Percentiles rank a stretch among this genome's conserved stretches.
phyloP scores from a whole-genome alignment of 148 eudicot genomes.

The Bassia scoparia region DNA sequence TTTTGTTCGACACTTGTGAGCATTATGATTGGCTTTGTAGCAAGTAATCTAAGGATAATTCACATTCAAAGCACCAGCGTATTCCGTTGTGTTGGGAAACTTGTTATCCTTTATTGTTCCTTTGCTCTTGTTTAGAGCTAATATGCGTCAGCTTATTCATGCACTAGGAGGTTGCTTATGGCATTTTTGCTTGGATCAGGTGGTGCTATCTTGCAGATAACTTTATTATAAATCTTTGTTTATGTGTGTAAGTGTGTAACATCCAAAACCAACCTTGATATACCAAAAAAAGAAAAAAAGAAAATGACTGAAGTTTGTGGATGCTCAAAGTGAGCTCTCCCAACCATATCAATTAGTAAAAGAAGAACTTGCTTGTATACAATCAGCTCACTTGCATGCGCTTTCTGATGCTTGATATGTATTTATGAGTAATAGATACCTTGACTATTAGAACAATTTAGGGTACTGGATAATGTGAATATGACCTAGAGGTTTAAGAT shows the following conservation, averaged over 20 bases:
- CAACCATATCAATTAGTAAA: too few species aligned
- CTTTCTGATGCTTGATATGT: not conserved
- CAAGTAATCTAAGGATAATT: conserved; percentile 71
- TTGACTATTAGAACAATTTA: too few species aligned
- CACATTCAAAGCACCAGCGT: conserved; percentile 67
- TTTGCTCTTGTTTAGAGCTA: conserved; percentile 74
- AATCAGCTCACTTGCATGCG: not conserved
- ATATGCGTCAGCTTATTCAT: conserved; percentile 51
- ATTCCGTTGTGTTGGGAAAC: conserved; percentile 50
- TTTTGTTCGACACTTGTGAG: conserved; percentile 80
- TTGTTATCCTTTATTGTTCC: conserved; percentile 77
- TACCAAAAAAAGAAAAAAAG: too few species aligned
- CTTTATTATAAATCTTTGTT: too few species aligned
- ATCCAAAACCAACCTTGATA: too few species aligned
- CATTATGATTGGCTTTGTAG: conserved; percentile 66
- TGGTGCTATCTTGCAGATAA: conserved; percentile 9
- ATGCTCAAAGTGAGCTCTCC: too few species aligned
- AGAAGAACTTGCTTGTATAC: too few species aligned
- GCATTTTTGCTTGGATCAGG: conserved; percentile 94
- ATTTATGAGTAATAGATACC: not conserved
- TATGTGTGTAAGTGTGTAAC: too few species aligned
- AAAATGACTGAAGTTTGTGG: too few species aligned
- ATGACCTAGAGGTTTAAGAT: too few species aligned
- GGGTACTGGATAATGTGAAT: too few species aligned
- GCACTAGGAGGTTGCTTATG: conserved; percentile 70